Conservation (phyloP, 176 grass and related monocot genomes). For the Ampelocalamus luodianensis region DNA sequence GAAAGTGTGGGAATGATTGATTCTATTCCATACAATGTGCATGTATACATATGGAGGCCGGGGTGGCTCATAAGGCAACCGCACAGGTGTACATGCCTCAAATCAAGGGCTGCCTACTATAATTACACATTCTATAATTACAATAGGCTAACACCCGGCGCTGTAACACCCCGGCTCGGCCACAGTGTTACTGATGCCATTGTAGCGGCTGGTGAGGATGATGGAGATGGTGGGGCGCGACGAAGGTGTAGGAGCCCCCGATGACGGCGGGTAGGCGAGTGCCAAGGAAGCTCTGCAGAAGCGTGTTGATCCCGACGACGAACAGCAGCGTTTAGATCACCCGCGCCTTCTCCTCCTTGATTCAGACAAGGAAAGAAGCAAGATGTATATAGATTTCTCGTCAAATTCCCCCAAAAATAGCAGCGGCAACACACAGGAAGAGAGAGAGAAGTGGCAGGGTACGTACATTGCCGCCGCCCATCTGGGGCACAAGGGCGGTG, state of each 20-base stretch:
- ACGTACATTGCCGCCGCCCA: conserved; percentile 73
- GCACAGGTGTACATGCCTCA: too few species aligned
- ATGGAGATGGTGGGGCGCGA: conserved; percentile 74
- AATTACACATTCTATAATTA: too few species aligned
- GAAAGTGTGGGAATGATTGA: too few species aligned
- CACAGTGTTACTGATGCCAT: too few species aligned
- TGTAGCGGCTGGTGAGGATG: conserved; percentile 71
- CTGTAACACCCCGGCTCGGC: too few species aligned
- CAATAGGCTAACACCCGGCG: too few species aligned
- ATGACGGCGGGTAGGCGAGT: conserved; percentile 88
- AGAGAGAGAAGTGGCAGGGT: fast-evolving
- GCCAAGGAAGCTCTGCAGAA: conserved; percentile 81
- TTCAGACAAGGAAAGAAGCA: background rate
- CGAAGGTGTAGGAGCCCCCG: conserved; percentile 85
- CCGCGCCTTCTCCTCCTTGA: conserved; percentile 85
- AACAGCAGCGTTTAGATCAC: conserved; percentile 92
- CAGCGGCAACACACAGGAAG: background rate
- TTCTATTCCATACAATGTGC: too few species aligned
- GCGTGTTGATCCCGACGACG: conserved; percentile 87
- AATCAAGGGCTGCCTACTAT: too few species aligned
- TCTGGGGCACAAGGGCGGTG: conserved; percentile 71
- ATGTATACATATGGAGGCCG: too few species aligned
- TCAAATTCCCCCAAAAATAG: background rate
- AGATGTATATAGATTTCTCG: background rate
- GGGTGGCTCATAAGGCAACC: too few species aligned